A percentile compares a stretch with the other conserved stretches of the same genome.
These are phyloP conservation scores for Apiotrichum sp. DNA, from an alignment of 1,284 basidiomycete species.

Conservation along the genomic window DNA sequence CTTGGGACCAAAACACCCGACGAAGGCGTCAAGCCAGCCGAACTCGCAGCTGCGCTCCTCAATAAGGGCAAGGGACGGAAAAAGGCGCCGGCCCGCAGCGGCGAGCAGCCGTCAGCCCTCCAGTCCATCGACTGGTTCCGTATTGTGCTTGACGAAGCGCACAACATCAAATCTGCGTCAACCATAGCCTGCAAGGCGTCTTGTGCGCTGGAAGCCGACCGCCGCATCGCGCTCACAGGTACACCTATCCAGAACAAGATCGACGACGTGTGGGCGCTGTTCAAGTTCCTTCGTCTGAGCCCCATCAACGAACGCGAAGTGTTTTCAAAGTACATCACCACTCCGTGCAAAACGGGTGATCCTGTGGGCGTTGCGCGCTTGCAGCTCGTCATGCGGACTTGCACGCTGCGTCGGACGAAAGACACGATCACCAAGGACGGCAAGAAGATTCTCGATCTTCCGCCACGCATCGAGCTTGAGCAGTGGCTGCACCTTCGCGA, in stretches of 20 bases:
- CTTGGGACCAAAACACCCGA: conserved; percentile 48
- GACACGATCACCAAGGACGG: conserved; percentile 78
- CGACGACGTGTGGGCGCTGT: conserved; percentile 92
- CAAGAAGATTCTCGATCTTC: conserved; percentile 74
- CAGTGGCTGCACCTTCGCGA: conserved; percentile 76
- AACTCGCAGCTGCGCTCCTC: conserved; percentile 48
- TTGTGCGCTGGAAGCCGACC: conserved; percentile 88
- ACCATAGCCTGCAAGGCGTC: conserved; percentile 92
- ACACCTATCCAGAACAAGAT: conserved; percentile 99
- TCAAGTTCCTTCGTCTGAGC: conserved; percentile 88
- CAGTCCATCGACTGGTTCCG: conserved; percentile 97
- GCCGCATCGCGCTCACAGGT: conserved; percentile 88
- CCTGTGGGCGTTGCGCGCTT: conserved; percentile 86
- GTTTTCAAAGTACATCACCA: conserved; percentile 90
- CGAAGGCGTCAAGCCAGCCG: conserved; percentile 58
- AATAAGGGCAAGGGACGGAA: conserved; percentile 43
- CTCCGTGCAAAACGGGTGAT: conserved; percentile 85
- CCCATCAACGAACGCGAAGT: conserved; percentile 88
- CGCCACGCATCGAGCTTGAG: conserved; percentile 78
- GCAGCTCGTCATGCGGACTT: conserved; percentile 94
- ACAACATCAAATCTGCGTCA: conserved; percentile 91
- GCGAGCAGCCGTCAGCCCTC: conserved; percentile 72
- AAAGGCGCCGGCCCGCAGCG: conserved; percentile 44
- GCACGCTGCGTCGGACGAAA: conserved; percentile 93
- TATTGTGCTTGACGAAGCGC: conserved; percentile 95